A percentile compares a stretch with the other conserved stretches of the same genome.
Evolutionary conservation across 2,329 filamentous ascomycete genomes (phyloP).

Genomic region (Leptoxyphium fumago): DNA sequence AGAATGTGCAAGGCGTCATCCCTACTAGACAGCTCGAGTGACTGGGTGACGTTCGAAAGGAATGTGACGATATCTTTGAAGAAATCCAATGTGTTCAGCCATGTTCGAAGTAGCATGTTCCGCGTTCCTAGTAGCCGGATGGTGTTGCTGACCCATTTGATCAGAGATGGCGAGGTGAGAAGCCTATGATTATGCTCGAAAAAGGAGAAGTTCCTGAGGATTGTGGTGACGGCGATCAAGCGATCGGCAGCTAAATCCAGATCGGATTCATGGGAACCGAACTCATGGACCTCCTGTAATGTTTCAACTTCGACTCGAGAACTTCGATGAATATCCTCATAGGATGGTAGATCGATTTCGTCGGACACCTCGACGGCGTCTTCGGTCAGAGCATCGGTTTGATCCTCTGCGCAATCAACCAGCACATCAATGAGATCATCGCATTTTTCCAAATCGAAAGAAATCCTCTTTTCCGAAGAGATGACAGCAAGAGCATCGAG

Average conservation of each 20-base stretch:
- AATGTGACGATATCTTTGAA: conserved; percentile 91
- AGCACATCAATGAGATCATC: conserved; percentile 82
- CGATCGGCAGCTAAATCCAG: conserved; percentile 76
- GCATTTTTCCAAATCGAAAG: conserved; percentile 57
- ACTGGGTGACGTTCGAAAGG: conserved; percentile 67
- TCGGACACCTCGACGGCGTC: conserved; percentile 76
- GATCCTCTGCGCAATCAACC: conserved; percentile 80
- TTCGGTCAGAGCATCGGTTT: conserved; percentile 71
- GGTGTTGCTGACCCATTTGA: conserved; percentile 70
- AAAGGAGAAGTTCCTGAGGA: conserved; percentile 86
- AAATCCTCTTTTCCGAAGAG: conserved; percentile 47
- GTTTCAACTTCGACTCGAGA: conserved; percentile 50
- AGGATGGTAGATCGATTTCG: conserved; percentile 65
- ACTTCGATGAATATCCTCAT: conserved; percentile 75
- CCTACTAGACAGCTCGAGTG: conserved; percentile 65
- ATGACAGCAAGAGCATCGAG: conserved; percentile 68
- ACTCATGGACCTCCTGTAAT: conserved; percentile 55
- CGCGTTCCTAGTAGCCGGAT: conserved; percentile 81
- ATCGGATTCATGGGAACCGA: conserved; percentile 65
- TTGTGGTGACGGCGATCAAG: conserved; percentile 79
- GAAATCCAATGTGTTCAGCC: conserved; percentile 80
- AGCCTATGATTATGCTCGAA: conserved; percentile 59
- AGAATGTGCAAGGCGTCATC: conserved; percentile 79
- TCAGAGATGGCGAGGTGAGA: conserved; percentile 60
- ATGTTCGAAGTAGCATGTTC: conserved; percentile 67